Conservation (phyloP, 1,284 basidiomycete species). For the Naganishia albida region DNA sequence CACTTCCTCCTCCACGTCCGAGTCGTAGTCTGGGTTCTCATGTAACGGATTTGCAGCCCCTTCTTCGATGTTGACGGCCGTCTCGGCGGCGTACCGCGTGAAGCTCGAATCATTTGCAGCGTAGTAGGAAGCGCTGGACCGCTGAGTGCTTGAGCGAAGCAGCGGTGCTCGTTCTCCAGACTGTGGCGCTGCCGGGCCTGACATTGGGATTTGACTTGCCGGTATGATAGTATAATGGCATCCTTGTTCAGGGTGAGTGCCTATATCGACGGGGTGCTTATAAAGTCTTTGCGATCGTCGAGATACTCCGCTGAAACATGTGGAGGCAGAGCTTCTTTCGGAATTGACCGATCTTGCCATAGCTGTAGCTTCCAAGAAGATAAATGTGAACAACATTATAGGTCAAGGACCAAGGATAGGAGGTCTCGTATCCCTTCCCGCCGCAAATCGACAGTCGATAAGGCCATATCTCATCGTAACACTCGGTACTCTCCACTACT, state of each 20-base stretch:
- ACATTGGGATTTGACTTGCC: neutral
- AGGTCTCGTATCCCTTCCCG: neutral
- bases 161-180: constrained; percentile 15
- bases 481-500: constrained; percentile 17
- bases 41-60: constrained; percentile 29
- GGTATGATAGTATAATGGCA: neutral
- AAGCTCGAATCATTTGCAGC: constrained; percentile 31
- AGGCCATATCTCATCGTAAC: neutral
- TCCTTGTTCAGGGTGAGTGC: neutral
- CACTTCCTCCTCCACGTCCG: constrained; percentile 22
- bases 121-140: constrained; percentile 28
- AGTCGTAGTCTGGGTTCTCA: constrained; percentile 26
- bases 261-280: neutral
- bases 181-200: neutral
- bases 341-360: constrained; percentile 14
- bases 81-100: constrained; percentile 32
- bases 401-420: neutral
- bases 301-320: constrained; percentile 4
- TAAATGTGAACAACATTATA: neutral
- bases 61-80: constrained; percentile 29
- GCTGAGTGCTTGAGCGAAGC: constrained; percentile 17
- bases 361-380: too few relatives aligned
- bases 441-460: too few relatives aligned
- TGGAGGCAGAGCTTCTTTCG: constrained; percentile 21
- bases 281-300: constrained; percentile 7